Evolutionary conservation across 257 asterid species (phyloP), one percentile per base, ranked within the genome.

Genomic region (Leonotis leonurus): DNA sequence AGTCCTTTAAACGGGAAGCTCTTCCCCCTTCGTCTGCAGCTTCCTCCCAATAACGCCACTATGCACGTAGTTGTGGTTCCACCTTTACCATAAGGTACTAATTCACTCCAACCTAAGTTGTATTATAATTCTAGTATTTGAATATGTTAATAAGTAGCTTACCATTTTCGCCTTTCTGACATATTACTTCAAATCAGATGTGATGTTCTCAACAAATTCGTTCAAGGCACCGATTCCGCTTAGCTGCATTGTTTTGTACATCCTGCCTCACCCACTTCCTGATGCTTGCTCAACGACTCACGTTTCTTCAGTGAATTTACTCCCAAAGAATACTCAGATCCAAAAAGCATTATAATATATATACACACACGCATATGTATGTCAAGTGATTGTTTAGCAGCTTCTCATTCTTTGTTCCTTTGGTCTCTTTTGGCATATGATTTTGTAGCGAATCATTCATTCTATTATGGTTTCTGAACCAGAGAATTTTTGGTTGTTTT

Each of bases 1-100:
- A 85, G 94, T 64, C 91, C 95, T 4, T 78, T 89, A 39, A 83
- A 92, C 41, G 95, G 89, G 69, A 87, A 86, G 62, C 87, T 92
- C 55, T 85, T 77, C 62, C 97, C 99, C 60, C 99, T 93, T n/a
- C 95, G 77, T 56, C 72, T 93, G 66, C 94, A 85, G 77, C 95
- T 93, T 78, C 99, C 99, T 45, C 99, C 99, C 24, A 87, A 93
- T 58, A 86, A 87, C 22, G 61, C 89, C 0, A 65, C 79, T 18
- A 85, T 93, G 95, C 81, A 83, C 39, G 83, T 93, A 45, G 67
- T 89, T 41, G 77, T 93, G 8, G 77, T 85, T 70, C 95, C 91
- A n/a, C 76, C 92, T 3, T 64, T 90, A n/a, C 72, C 93, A 6
- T 17, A 27, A 40, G 64, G 36, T 64, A 50, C 57, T 16, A n/a